Conservation (phyloP, 768 basidiomycete species). For the Tricholoma flavovirens region DNA sequence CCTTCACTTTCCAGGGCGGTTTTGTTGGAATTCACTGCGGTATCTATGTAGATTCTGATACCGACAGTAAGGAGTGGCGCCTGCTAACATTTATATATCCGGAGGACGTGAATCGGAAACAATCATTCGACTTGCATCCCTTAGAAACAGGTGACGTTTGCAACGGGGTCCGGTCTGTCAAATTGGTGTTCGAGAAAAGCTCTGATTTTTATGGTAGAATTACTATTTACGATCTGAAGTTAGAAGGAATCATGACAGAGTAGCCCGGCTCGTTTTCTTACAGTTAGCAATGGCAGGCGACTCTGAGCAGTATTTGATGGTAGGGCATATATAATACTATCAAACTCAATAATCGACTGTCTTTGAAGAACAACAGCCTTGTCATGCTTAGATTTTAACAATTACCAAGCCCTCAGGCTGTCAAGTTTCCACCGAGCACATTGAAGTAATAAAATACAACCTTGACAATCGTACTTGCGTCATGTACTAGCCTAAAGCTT, state of each 20-base stretch:
- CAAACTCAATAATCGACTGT: too few species aligned
- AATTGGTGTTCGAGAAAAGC: constrained; percentile 71
- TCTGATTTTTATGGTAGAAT: constrained; percentile 85
- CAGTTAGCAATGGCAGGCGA: too few species aligned
- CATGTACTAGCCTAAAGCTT: too few species aligned
- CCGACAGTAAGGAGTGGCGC: constrained; percentile 39
- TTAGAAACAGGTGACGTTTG: constrained; percentile 14
- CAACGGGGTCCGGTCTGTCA: constrained; percentile 41
- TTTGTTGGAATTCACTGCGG: constrained; percentile 70
- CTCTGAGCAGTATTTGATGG: too few species aligned
- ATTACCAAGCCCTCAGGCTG: too few species aligned
- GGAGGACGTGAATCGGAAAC: constrained; percentile 72
- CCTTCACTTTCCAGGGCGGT: constrained; percentile 78
- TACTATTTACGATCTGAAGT: constrained; percentile 60
- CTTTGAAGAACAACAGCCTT: too few species aligned
- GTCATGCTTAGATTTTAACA: too few species aligned
- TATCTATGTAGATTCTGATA: constrained; percentile 33
- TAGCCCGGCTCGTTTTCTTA: background rate
- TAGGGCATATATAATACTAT: too few species aligned
- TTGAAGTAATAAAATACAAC: too few species aligned
- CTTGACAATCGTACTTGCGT: too few species aligned
- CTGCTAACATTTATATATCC: constrained; percentile 57
- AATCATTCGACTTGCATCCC: constrained; percentile 52
- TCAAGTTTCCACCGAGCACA: too few species aligned
- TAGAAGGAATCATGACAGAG: constrained; percentile 28